Percentiles rank a stretch among this genome's conserved stretches.
Conservation (phyloP, 257 asterid genomes). For the Solanum megistacrolobum region DNA sequence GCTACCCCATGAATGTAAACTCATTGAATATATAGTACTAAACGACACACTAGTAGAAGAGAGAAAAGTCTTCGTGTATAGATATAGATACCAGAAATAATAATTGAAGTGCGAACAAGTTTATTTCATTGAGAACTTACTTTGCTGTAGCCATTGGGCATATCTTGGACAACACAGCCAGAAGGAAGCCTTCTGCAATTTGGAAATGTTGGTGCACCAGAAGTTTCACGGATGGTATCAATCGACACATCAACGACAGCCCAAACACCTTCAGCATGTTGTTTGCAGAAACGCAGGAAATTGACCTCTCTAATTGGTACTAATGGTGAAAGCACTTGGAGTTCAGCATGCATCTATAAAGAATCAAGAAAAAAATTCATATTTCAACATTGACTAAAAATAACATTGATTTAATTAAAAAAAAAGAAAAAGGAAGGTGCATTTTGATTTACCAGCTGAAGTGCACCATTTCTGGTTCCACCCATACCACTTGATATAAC, state of each 20-base stretch:
- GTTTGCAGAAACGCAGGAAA: constrained; percentile 94
- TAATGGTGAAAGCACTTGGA: constrained; percentile 84
- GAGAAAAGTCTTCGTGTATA: neutral
- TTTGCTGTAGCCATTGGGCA: constrained; percentile 94
- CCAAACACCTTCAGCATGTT: constrained; percentile 93
- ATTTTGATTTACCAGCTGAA: constrained; percentile 52
- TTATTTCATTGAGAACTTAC: constrained; percentile 20
- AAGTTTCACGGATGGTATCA: constrained; percentile 44
- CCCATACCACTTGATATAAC: constrained; percentile 48
- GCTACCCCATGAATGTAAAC: neutral
- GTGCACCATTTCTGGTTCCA: constrained; percentile 53
- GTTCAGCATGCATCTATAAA: constrained; percentile 77
- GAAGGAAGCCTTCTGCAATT: constrained; percentile 81
- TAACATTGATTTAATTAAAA: neutral
- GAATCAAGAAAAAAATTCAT: neutral
- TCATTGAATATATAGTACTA: neutral
- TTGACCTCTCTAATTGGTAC: constrained; percentile 84
- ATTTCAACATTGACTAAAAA: neutral
- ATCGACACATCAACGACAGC: constrained; percentile 85
- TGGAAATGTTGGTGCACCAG: constrained; percentile 31
- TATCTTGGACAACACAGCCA: constrained; percentile 88
- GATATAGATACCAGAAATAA: neutral
- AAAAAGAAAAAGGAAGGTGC: no score
- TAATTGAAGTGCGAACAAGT: no score
- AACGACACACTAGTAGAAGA: neutral